Evolutionary conservation across 164 flowering plant genomes (phyloP).

Genomic region (Vitis vinifera): ASM3070453v1 NC_081805.1:2740001-2740500

Average conservation of each 20-base stretch:
- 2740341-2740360: background rate
- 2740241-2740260: constrained; percentile 69
- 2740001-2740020: constrained; percentile 38
- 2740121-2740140: constrained; percentile 31
- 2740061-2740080: constrained; percentile 15
- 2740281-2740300: constrained; percentile 84
- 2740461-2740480: constrained; percentile 53
- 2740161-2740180: background rate
- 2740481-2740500: constrained; percentile 63
- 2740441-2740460: constrained; percentile 31
- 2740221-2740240: constrained; percentile 45
- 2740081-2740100: constrained; percentile 37
- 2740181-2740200: background rate
- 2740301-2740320: constrained; percentile 75
- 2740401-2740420: constrained; percentile 54
- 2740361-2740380: constrained; percentile 9
- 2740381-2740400: background rate
- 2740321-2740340: constrained; percentile 33
- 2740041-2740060: background rate
- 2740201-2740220: constrained; percentile 37
- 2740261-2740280: constrained; percentile 75
- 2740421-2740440: constrained; percentile 54
- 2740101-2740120: constrained; percentile 10
- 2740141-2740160: constrained; percentile 15
- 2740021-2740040: constrained; percentile 6